phyloP scores from a whole-genome alignment of 805 yeast species.

The Candida nanaspora region DNA sequence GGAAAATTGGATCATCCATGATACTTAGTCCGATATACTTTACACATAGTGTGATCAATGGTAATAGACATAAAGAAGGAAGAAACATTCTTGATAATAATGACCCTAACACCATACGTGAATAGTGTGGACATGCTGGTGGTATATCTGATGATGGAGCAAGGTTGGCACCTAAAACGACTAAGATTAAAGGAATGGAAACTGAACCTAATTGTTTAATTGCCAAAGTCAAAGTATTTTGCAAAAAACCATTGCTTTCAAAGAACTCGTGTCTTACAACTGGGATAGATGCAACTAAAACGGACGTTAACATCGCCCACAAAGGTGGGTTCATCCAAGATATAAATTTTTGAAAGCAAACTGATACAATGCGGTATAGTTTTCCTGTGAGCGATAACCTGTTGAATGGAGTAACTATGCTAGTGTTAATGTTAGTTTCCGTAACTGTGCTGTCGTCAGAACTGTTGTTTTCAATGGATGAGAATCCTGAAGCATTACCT shows the following conservation, averaged over 20 bases:
- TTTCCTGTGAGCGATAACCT: not conserved
- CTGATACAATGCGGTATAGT: not conserved
- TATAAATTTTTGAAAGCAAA: slow-evolving; percentile 6
- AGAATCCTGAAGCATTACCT: not conserved
- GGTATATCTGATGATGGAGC: slow-evolving; percentile 64
- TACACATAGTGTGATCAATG: slow-evolving; percentile 57
- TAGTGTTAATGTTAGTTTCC: not conserved
- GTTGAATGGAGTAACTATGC: not conserved
- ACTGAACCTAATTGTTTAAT: slow-evolving; percentile 64
- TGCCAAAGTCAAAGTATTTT: slow-evolving; percentile 58
- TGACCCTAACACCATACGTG: slow-evolving; percentile 60
- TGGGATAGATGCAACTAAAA: slow-evolving; percentile 63
- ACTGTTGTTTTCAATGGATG: not conserved
- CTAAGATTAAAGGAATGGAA: slow-evolving; percentile 68
- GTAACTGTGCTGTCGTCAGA: no score
- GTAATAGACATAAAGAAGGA: slow-evolving; percentile 62
- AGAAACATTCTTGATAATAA: slow-evolving; percentile 71
- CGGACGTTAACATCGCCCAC: slow-evolving; percentile 66
- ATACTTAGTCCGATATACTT: slow-evolving; percentile 60
- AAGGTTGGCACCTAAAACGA: slow-evolving; percentile 73
- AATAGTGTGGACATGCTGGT: slow-evolving; percentile 55
- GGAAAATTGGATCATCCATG: slow-evolving; percentile 73
- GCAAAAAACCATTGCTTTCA: slow-evolving; percentile 51
- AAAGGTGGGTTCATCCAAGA: slow-evolving; percentile 70
- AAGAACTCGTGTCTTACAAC: slow-evolving; percentile 50